phyloP scores from a whole-genome alignment of 2,329 filamentous ascomycete genomes.

The Aspergillus phoenicis region DNA sequence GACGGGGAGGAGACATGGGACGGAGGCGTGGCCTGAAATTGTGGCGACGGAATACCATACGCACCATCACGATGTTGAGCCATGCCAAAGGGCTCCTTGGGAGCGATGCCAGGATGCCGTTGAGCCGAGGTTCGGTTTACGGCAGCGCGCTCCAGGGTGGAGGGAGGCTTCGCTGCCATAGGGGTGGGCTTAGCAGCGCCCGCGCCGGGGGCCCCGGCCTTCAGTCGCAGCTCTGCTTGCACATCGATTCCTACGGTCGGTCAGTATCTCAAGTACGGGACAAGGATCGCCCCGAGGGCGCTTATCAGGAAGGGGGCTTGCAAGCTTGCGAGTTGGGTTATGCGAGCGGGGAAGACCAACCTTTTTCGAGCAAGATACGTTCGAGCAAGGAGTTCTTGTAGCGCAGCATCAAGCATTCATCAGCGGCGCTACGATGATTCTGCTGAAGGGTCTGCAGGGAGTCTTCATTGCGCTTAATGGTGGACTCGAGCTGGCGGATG shows the following conservation, averaged over 20 bases:
- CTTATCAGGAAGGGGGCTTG: background rate
- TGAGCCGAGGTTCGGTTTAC: constrained; percentile 75
- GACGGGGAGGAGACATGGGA: constrained; percentile 74
- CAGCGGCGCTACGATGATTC: constrained; percentile 89
- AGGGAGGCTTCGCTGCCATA: constrained; percentile 70
- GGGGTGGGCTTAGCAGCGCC: constrained; percentile 64
- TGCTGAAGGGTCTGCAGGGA: constrained; percentile 89
- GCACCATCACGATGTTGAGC: constrained; percentile 51
- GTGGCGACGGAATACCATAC: constrained; percentile 61
- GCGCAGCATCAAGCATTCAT: constrained; percentile 96
- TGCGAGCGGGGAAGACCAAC: constrained; percentile 47
- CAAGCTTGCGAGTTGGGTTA: background rate
- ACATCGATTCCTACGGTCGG: constrained; percentile 79
- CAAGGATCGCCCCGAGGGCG: background rate
- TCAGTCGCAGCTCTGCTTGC: constrained; percentile 89
- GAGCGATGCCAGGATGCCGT: constrained; percentile 73
- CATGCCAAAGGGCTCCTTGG: constrained; percentile 58
- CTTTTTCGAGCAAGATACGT: constrained; percentile 93
- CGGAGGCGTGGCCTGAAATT: constrained; percentile 78
- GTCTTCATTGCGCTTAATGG: constrained; percentile 95
- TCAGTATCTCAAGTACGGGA: constrained; percentile 4
- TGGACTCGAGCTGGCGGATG: constrained; percentile 97
- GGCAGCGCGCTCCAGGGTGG: constrained; percentile 77
- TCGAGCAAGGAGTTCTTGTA: constrained; percentile 98
- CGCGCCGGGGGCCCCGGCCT: constrained; percentile 83